Percentiles rank a stretch among this genome's conserved stretches.
phyloP scores from a whole-genome alignment of 192 early-diverging fungal genomes.

The Podila epigama region DNA sequence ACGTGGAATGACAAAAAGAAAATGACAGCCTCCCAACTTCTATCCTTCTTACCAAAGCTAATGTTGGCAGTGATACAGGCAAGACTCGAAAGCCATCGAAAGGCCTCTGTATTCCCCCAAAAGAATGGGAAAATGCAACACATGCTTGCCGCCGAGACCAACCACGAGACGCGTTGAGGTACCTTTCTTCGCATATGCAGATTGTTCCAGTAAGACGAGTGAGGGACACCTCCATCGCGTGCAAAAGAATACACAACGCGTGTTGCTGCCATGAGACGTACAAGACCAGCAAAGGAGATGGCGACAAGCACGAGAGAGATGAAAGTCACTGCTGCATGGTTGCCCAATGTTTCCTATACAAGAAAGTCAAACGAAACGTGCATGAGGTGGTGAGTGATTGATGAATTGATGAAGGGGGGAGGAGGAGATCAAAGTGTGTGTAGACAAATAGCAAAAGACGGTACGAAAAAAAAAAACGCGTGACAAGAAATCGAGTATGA shows the following conservation, averaged over 20 bases:
- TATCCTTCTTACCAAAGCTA: slow-evolving; percentile 30
- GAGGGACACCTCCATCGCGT: slow-evolving; percentile 34
- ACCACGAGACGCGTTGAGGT: slow-evolving; percentile 36
- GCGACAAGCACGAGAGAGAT: slow-evolving; percentile 10
- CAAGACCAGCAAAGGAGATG: slow-evolving; percentile 28
- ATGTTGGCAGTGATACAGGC: slow-evolving; percentile 34
- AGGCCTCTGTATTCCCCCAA: slow-evolving; percentile 38
- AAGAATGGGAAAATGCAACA: slow-evolving; percentile 36
- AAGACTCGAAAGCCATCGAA: slow-evolving; percentile 38
- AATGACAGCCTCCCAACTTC: too few species aligned
- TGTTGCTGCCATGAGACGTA: slow-evolving; percentile 12
- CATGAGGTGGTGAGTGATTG: not conserved
- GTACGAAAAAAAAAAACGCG: not conserved
- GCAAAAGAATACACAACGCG: slow-evolving; percentile 27
- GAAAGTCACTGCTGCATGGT: slow-evolving; percentile 6
- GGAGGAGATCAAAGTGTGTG: not conserved
- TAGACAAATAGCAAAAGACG: too few species aligned
- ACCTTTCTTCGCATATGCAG: slow-evolving; percentile 22
- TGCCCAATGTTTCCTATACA: slow-evolving; percentile 5
- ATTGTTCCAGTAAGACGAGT: slow-evolving; percentile 34
- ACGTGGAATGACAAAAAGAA: not conserved
- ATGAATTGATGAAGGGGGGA: not conserved
- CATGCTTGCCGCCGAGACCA: slow-evolving; percentile 28
- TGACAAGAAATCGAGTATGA: not conserved
- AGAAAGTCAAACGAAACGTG: not conserved